Conservation (phyloP, 1,139 yeast genomes). For the Hansenula anomala region DNA sequence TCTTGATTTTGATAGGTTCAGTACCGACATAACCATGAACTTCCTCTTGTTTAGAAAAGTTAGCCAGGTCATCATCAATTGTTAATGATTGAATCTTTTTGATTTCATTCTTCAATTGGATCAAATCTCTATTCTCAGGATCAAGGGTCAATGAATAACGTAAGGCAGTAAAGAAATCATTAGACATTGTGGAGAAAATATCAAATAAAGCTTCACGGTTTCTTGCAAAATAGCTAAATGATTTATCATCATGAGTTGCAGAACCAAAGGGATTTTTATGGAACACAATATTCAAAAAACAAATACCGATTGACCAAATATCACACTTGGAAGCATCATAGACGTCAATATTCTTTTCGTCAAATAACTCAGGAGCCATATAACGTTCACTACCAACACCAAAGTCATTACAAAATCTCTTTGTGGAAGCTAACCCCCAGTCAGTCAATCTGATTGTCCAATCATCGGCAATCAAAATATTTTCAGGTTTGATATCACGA, state of each 20-base stretch:
- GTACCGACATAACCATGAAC: slow-evolving; percentile 18
- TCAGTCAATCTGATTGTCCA: slow-evolving; percentile 82
- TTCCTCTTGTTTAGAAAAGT: slow-evolving; percentile 4
- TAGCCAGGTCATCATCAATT: slow-evolving; percentile 65
- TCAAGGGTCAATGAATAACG: slow-evolving; percentile 78
- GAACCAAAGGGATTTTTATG: slow-evolving; percentile 86
- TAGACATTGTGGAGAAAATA: slow-evolving; percentile 85
- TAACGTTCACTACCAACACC: slow-evolving; percentile 94
- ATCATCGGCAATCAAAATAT: slow-evolving; percentile 72
- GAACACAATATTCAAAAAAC: slow-evolving; percentile 78
- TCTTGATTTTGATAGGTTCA: slow-evolving; percentile 24
- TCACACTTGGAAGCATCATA: slow-evolving; percentile 89
- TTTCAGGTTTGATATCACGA: slow-evolving; percentile 89
- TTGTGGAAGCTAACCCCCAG: slow-evolving; percentile 87
- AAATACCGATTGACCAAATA: slow-evolving; percentile 90
- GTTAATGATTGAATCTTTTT: slow-evolving; percentile 64
- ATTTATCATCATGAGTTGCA: slow-evolving; percentile 80
- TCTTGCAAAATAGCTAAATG: slow-evolving; percentile 82
- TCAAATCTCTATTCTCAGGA: slow-evolving; percentile 77
- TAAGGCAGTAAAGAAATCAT: slow-evolving; percentile 78
- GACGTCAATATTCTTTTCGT: slow-evolving; percentile 43
- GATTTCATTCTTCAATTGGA: slow-evolving; percentile 55
- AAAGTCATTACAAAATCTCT: slow-evolving; percentile 61
- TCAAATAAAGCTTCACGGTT: slow-evolving; percentile 90
- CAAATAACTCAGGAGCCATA: slow-evolving; percentile 94